These are phyloP conservation scores for Sclerotinia glacialis DNA, from an alignment of 2,329 filamentous ascomycete genomes.

Conservation along the genomic window DNA sequence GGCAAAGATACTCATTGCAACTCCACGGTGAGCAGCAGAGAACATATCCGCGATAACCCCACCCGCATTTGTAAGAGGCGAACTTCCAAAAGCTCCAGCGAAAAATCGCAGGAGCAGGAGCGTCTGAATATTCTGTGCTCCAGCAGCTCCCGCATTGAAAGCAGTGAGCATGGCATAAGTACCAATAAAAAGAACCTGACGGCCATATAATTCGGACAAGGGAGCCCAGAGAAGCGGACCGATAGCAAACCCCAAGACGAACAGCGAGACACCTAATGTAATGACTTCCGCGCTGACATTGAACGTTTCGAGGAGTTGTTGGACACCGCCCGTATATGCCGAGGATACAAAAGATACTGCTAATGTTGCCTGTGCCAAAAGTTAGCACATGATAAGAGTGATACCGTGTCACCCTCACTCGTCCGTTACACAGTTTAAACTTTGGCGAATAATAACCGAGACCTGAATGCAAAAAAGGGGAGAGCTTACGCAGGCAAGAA, in stretches of 20 bases:
- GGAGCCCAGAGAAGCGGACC: conserved; percentile 45
- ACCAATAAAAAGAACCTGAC: conserved; percentile 55
- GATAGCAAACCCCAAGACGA: conserved; percentile 46
- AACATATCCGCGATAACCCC: conserved; percentile 63
- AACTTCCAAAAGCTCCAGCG: conserved; percentile 59
- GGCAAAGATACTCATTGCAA: conserved; percentile 61
- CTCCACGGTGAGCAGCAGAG: conserved; percentile 48
- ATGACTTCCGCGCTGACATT: conserved; percentile 41
- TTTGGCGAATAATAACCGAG: conserved; percentile 12
- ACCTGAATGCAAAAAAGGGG: not conserved
- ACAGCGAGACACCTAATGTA: conserved; percentile 46
- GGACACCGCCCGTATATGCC: conserved; percentile 43
- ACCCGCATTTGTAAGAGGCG: conserved; percentile 60
- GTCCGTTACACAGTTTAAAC: not conserved
- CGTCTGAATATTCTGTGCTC: conserved; percentile 54
- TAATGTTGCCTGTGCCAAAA: conserved; percentile 50
- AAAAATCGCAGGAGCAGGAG: conserved; percentile 68
- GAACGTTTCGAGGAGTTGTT: conserved; percentile 41
- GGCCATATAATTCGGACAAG: conserved; percentile 53
- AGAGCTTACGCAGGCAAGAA: conserved; percentile 44
- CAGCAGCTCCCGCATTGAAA: conserved; percentile 61
- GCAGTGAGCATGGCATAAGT: conserved; percentile 57
- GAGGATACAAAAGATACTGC: conserved; percentile 44
- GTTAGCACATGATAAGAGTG: conserved; percentile 40
- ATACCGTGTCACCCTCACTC: not conserved